Conservation (phyloP, 352 stramenopile species). For the Thraustochytrium sp. region DNA sequence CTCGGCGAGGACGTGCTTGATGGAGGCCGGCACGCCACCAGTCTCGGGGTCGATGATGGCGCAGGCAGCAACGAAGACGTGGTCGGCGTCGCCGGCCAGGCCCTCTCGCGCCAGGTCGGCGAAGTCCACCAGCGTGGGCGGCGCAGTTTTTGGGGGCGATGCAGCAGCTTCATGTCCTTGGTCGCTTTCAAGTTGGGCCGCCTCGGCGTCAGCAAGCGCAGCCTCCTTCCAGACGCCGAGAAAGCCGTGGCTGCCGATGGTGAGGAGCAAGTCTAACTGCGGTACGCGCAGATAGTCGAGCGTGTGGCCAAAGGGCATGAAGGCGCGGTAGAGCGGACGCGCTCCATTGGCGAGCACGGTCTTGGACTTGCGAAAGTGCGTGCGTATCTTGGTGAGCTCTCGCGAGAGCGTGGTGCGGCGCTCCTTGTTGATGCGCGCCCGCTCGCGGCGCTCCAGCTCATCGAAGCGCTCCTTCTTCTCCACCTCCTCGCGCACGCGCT, state of each 20-base stretch:
- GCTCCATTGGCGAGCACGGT: background rate
- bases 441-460: background rate
- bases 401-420: background rate
- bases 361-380: background rate
- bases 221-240: conserved; percentile 29
- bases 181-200: too few species aligned
- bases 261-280: background rate
- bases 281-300: background rate
- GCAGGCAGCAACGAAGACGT: background rate
- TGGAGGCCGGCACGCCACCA: background rate
- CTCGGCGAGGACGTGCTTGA: background rate
- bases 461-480: conserved; percentile 33
- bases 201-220: background rate
- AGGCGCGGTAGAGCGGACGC: background rate
- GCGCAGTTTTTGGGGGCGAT: background rate
- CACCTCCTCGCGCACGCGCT: conserved; percentile 27
- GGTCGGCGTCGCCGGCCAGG: background rate
- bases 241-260: conserved; percentile 32
- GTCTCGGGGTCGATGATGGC: background rate
- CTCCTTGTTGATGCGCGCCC: background rate
- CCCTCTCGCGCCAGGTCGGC: background rate
- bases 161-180: too few species aligned
- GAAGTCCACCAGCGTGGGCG: conserved; percentile 31
- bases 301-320: conserved; percentile 11
- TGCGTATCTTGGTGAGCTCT: background rate